Evolutionary conservation across 768 basidiomycete genomes (phyloP), one percentile per base, ranked within the genome.

Genomic region (Lactarius hatsudake): DNA sequence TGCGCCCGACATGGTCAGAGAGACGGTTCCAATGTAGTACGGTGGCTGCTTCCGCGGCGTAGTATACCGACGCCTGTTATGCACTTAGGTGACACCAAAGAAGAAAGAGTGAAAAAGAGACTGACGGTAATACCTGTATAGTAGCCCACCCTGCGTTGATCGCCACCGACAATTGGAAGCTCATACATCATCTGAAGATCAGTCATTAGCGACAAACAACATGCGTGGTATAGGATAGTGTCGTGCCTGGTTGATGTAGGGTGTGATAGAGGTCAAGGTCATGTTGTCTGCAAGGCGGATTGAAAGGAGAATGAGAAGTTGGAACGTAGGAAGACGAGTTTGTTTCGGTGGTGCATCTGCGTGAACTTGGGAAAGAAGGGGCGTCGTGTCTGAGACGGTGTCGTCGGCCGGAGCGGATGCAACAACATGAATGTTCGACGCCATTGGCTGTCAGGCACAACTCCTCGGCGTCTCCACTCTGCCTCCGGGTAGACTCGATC

Each of bases 41-140:
- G 9, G 81, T 81, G 64, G 80, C 59, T 0, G 81, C 79, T 67
- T 83, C 80, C 7, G 81, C 79, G 43, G 75, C 75, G 71, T 81
- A 83, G 70, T 82, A 83, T 45, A 82, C 71, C 1, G 82, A 83
- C 68, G 79, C 77, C 82, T 82, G 61, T 6, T 12, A 10, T 17
- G 38, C 36, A 60, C 51, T 4, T 36, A 38, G 40, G 13, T 45
- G 28, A 64, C 9, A 9, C 8, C 13, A n/a, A 36, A 55, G 9
- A 15, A 48, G 1, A 20, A n/a, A 8, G 7, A 54, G 4, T 13
- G 6, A 2, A 36, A 23, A 51, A 28, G 62, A 64, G 59, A 79
- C 82, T 63, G 71, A 82, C 81, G 28, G 82, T 81, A 63, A 82
- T 59, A 8, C 82, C 82, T 2, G 81, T 81, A 69, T 83, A 83